Evolutionary conservation across 805 yeast genomes (phyloP).

Genomic region (Priceomyces carsonii): DNA sequence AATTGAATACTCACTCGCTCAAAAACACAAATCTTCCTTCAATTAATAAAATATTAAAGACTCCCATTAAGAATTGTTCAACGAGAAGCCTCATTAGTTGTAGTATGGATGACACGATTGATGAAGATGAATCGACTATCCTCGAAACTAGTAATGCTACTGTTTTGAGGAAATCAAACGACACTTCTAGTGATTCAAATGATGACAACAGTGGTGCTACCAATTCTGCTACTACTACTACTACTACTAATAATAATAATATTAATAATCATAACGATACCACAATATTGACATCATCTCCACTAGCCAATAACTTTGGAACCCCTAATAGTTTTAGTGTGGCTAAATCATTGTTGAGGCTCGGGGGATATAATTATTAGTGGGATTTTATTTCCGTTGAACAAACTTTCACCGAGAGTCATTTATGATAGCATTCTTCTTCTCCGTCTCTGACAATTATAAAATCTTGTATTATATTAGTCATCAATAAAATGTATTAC

Average conservation of each 20-base stretch:
- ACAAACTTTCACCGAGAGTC: no score
- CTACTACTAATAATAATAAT: constrained; percentile 2
- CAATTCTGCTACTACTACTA: constrained; percentile 5
- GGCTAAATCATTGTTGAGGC: constrained; percentile 46
- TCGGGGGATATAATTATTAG: constrained; percentile 24
- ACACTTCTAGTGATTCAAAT: constrained; percentile 1
- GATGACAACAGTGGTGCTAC: constrained; percentile 9
- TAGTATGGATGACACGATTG: constrained; percentile 23
- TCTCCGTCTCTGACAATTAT: no score
- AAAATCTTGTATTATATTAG: no score
- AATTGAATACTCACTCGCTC: constrained; percentile 2
- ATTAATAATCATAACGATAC: constrained; percentile 8
- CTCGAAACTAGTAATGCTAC: constrained; percentile 8
- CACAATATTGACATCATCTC: constrained; percentile 34
- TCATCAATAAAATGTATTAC: no score
- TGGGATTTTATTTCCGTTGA: no score
- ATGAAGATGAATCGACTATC: constrained; percentile 13
- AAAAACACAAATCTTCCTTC: constrained; percentile 30
- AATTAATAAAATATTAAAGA: constrained; percentile 43
- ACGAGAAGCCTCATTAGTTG: constrained; percentile 19
- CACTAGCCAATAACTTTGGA: constrained; percentile 35
- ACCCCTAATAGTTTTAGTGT: constrained; percentile 48
- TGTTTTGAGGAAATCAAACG: constrained; percentile 6
- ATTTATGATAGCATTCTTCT: no score
- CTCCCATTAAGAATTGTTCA: constrained; percentile 40